Base-by-base conservation (phyloP, 2,329 filamentous ascomycete species). In the Sporothrix globosa region DNA sequence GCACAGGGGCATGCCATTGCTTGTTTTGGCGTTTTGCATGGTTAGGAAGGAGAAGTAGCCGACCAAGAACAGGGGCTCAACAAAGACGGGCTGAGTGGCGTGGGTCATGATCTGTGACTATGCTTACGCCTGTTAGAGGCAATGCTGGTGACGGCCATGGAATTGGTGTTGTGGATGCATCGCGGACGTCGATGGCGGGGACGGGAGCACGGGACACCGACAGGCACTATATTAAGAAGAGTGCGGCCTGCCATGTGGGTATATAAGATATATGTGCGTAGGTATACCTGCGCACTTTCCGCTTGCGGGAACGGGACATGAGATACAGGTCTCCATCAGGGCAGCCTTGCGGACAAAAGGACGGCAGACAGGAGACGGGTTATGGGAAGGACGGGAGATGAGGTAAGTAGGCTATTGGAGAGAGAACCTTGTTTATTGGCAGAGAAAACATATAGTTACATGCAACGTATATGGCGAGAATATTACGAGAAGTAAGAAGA, bases 281-380 rank as follows among this genome's bases (percentile, higher is more conserved):
- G 48, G 50, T 54, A 44, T 54, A 52, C 52, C 6, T 53, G 30
- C 24, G 24, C n/a, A 21, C 39, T 39, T 60, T 30, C 27, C 27
- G 27, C 27, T 30, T 30, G 56, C 56, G 56, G 56, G 56, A 61
- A 61, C 39, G 56, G 56, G 39, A 61, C 4, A 39, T 46, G 10
- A 46, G 39, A 19, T 46, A 39, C 58, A 46, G 21, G 58, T 14
- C 13, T 39, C 11, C n/a, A 61, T 69, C 30, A 69, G 21, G 24
- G 61, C 67, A 69, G 67, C 67, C 67, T 69, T 69, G 67, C 56
- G 54, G 67, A 69, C 67, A 44, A 69, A 60, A 39, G 41, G 53
- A 53, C 50, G 21, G 50, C 5, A 27, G n/a, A 13, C 13, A 3
- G 30, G 39, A 21, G 30, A 30, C n/a, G 19, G n/a, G 34, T 17